These are phyloP conservation scores for Cucumis cinereus DNA, from an alignment of 306 rosid genomes.

Conservation along the genomic window DNA sequence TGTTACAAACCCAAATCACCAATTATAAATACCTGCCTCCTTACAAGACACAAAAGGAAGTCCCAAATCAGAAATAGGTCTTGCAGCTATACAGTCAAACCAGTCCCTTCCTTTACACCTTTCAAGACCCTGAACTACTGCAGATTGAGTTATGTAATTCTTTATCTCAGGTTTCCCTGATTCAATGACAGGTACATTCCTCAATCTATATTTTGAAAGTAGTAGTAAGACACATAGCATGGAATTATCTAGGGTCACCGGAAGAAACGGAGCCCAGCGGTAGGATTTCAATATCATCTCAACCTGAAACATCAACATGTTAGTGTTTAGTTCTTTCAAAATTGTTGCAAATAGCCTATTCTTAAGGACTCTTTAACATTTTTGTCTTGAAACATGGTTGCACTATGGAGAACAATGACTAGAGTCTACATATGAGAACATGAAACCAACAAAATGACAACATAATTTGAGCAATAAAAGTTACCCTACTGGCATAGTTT, in stretches of 20 bases:
- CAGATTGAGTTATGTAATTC: conserved; percentile 91
- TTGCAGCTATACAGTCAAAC: conserved; percentile 67
- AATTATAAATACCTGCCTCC: conserved; percentile 30
- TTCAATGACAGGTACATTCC: conserved; percentile 83
- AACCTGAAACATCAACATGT: conserved; percentile 46
- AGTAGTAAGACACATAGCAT: conserved; percentile 77
- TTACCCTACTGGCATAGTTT: neutral
- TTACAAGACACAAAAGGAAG: conserved; percentile 71
- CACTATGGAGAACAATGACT: neutral
- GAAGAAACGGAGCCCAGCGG: conserved; percentile 79
- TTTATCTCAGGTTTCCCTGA: conserved; percentile 48
- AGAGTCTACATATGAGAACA: neutral
- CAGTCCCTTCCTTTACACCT: conserved; percentile 75
- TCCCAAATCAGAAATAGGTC: conserved; percentile 54
- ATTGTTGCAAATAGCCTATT: neutral
- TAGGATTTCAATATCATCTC: conserved; percentile 47
- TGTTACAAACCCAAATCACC: neutral
- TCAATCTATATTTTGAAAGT: conserved; percentile 80
- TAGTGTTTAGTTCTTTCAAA: neutral
- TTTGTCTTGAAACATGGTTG: neutral
- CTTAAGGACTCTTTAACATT: neutral
- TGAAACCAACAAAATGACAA: neutral
- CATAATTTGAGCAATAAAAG: neutral
- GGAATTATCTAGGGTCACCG: conserved; percentile 44
- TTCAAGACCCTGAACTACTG: conserved; percentile 74